These are phyloP conservation scores for Pseudogymnoascus sp. DNA, from an alignment of 2,329 filamentous ascomycete species.

Conservation along the genomic window DNA sequence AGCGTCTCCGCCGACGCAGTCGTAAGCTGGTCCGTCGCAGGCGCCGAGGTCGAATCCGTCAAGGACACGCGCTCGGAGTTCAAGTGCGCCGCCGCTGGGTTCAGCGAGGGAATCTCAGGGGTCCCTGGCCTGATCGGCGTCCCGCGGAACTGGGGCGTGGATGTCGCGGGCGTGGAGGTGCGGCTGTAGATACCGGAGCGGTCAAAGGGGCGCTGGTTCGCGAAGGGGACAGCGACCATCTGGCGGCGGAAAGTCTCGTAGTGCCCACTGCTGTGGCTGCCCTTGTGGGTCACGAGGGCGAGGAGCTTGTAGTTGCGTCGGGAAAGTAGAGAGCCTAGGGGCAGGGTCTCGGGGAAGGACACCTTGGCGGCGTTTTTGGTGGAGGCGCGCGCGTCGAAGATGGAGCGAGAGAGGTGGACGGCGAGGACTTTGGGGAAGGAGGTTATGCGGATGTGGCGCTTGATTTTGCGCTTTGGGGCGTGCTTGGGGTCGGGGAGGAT, in stretches of 20 bases:
- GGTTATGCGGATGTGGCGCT: slow-evolving; percentile 79
- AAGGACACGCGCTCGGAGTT: background rate
- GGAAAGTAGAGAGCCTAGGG: slow-evolving; percentile 69
- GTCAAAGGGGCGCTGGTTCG: slow-evolving; percentile 73
- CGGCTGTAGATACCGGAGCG: slow-evolving; percentile 57
- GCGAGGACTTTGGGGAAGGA: slow-evolving; percentile 83
- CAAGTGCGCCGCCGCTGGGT: background rate
- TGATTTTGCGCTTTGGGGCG: slow-evolving; percentile 75
- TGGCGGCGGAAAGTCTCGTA: slow-evolving; percentile 95
- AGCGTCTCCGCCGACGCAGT: background rate
- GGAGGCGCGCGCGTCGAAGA: slow-evolving; percentile 72
- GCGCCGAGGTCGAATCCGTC: background rate
- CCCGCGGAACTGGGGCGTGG: slow-evolving; percentile 28
- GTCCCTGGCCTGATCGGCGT: background rate
- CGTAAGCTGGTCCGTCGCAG: background rate
- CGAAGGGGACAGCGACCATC: slow-evolving; percentile 68
- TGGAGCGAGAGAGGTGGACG: slow-evolving; percentile 86
- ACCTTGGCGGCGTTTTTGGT: slow-evolving; percentile 95
- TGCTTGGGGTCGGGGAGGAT: slow-evolving; percentile 63
- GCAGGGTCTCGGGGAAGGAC: slow-evolving; percentile 77
- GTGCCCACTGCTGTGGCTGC: slow-evolving; percentile 90
- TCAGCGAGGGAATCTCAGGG: background rate
- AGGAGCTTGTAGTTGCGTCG: slow-evolving; percentile 77
- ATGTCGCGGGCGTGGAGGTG: slow-evolving; percentile 19
- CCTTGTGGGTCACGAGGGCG: slow-evolving; percentile 86